phyloP scores from a whole-genome alignment of 768 basidiomycete genomes.

The Artomyces pyxidatus region DNA sequence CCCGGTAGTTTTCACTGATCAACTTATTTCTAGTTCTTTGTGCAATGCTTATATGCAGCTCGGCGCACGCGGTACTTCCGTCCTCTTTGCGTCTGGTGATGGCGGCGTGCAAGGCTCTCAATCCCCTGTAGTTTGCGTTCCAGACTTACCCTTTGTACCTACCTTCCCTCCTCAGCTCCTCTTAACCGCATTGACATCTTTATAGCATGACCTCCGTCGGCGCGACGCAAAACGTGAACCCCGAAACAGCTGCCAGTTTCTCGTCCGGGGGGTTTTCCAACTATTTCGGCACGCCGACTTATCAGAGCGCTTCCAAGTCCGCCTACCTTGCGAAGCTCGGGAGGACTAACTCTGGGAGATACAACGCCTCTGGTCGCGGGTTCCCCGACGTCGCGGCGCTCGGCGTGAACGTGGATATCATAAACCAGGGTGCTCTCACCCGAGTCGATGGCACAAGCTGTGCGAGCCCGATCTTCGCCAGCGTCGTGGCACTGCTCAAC shows the following conservation, averaged over 20 bases:
- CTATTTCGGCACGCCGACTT: constrained; percentile 11
- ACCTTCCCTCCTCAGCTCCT: neutral
- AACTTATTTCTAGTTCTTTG: constrained; percentile 15
- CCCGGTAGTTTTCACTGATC: neutral
- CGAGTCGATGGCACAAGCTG: neutral
- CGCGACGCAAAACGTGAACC: constrained; percentile 17
- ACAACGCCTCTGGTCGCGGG: constrained; percentile 15
- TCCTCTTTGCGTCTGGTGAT: constrained; percentile 14
- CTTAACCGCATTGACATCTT: neutral
- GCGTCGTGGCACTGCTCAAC: constrained; percentile 15
- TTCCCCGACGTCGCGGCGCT: constrained; percentile 13
- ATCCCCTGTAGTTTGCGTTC: constrained; percentile 6
- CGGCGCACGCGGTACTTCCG: constrained; percentile 27
- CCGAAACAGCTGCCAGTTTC: constrained; percentile 15
- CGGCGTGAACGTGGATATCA: neutral
- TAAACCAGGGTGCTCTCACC: neutral
- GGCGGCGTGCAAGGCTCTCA: constrained; percentile 14
- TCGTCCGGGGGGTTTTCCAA: constrained; percentile 5
- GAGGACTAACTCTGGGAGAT: constrained; percentile 7
- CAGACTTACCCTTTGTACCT: constrained; percentile 6
- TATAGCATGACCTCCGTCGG: constrained; percentile 21
- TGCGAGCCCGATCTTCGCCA: constrained; percentile 14
- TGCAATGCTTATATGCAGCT: constrained; percentile 30
- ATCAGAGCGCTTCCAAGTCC: constrained; percentile 5
- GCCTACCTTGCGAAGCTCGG: constrained; percentile 6